Base-by-base conservation (phyloP, 179 eudicot species). In the Silene vulgaris region DNA sequence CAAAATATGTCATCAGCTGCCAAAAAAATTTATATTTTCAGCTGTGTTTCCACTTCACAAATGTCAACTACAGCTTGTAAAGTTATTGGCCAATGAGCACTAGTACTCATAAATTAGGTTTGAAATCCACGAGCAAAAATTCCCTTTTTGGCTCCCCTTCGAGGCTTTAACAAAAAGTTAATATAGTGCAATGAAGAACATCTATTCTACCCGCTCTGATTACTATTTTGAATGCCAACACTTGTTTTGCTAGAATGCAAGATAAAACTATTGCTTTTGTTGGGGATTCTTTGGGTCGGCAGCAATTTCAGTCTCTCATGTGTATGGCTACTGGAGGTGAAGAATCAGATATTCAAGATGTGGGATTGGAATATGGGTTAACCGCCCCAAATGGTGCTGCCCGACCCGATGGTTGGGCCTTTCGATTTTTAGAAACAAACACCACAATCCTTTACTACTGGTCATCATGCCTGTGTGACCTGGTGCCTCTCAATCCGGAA, bases 401-500 rank as follows among this genome's bases (percentile, higher is more conserved):
- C 23, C 92, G 97, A 4, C 97, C 97, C 1, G 85, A 88, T 56
- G 97, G 97, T 9, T 92, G 97, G 97, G 97, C 94, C 30, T 92
- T 83, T 62, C 69, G 89, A 37, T 92, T 90, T 75, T 82, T 78
- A n/a, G 80, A 68, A 65, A 86, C 93, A 74, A 89, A 90, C 80
- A 88, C 96, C 80, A 92, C 97, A 3, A 85, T 92, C 48, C 85
- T 92, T 2, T 92, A 84, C 72, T 88, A 92, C 70, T 92, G 97
- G 97, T 91, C 97, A 0, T 85, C 97, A 1, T 89, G 92, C 80
- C 87, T 92, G 3, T 88, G 91, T 75, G 90, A 88, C 82, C 76
- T 92, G 57, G 89, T 80, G 82, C 92, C 92, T 9, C 75, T 91
- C 50, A 82, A 89, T 65, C 14, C 43, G 4, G 69, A 83, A 0